These are phyloP conservation scores for Boletus reticuloceps DNA, from an alignment of 768 basidiomycete species.

Conservation along the genomic window DNA sequence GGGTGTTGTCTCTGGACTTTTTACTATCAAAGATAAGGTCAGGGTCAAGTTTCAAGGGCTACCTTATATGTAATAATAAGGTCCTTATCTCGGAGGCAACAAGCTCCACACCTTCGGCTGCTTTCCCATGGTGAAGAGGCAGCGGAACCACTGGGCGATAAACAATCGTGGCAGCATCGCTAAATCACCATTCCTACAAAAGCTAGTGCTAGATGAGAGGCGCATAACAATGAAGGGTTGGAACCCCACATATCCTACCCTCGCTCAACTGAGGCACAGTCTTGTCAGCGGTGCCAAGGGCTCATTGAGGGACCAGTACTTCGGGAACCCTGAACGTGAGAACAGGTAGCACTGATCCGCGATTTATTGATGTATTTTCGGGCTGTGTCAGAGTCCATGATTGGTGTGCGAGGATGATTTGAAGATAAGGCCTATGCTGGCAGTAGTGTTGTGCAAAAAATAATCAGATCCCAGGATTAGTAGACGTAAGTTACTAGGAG, in stretches of 20 bases:
- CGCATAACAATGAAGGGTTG: neutral
- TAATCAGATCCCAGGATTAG: too few species aligned
- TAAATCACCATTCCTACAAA: neutral
- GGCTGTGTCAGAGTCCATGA: too few species aligned
- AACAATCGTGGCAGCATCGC: neutral
- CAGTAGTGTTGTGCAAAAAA: too few species aligned
- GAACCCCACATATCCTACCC: neutral
- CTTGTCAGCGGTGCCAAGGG: too few species aligned
- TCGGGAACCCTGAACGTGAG: neutral
- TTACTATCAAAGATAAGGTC: slow-evolving; percentile 17
- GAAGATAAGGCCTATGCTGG: too few species aligned
- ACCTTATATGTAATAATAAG: slow-evolving; percentile 7
- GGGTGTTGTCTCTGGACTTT: neutral
- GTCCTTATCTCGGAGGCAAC: slow-evolving; percentile 13
- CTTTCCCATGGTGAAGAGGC: neutral
- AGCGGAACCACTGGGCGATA: neutral
- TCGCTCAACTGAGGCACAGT: too few species aligned
- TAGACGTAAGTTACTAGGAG: too few species aligned
- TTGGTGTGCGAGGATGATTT: too few species aligned
- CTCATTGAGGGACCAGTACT: too few species aligned
- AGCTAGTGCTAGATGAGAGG: neutral
- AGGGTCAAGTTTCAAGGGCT: neutral
- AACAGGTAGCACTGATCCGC: neutral
- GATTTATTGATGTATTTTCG: too few species aligned
- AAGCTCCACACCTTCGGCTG: neutral